Percentiles rank a stretch among this genome's conserved stretches.
phyloP scores from a whole-genome alignment of 257 asterid species.

The Nicotiana sylvestris region DNA sequence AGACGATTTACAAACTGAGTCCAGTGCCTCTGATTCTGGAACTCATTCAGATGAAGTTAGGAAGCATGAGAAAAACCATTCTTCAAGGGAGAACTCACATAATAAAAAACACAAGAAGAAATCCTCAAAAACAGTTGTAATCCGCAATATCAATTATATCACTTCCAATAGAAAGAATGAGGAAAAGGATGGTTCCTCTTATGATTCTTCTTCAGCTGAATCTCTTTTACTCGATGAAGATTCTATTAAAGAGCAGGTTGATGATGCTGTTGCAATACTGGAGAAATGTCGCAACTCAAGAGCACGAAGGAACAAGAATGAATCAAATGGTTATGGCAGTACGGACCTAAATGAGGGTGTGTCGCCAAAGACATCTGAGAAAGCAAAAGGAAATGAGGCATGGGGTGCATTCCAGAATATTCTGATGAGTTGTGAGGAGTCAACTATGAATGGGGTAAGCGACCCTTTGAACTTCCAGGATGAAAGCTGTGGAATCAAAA shows the following conservation, averaged over 20 bases:
- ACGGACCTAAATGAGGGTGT: constrained; percentile 16
- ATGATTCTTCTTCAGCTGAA: constrained; percentile 44
- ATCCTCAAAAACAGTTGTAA: constrained; percentile 68
- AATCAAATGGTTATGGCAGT: constrained; percentile 25
- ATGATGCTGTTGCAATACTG: constrained; percentile 51
- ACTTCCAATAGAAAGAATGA: constrained; percentile 60
- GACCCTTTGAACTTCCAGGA: constrained; percentile 33
- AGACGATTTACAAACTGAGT: constrained; percentile 52
- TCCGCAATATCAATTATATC: constrained; percentile 80
- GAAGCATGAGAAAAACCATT: constrained; percentile 36
- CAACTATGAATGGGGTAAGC: constrained; percentile 21
- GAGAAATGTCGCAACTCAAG: constrained; percentile 35
- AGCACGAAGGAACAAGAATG: constrained; percentile 31
- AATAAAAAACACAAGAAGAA: constrained; percentile 57
- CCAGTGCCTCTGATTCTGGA: constrained; percentile 41
- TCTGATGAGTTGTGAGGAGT: constrained; percentile 54
- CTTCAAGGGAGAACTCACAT: constrained; percentile 34
- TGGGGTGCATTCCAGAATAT: constrained; percentile 79
- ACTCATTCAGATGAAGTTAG: constrained; percentile 35
- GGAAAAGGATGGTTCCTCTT: constrained; percentile 43
- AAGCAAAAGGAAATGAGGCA: constrained; percentile 30
- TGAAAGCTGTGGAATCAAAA: constrained; percentile 32
- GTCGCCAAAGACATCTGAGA: constrained; percentile 26
- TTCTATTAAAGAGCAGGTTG: constrained; percentile 58
- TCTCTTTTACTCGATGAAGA: constrained; percentile 38